These are phyloP conservation scores for Trypanosoma scelopori DNA, from an alignment of 208 protist species.

Conservation along the genomic window DNA sequence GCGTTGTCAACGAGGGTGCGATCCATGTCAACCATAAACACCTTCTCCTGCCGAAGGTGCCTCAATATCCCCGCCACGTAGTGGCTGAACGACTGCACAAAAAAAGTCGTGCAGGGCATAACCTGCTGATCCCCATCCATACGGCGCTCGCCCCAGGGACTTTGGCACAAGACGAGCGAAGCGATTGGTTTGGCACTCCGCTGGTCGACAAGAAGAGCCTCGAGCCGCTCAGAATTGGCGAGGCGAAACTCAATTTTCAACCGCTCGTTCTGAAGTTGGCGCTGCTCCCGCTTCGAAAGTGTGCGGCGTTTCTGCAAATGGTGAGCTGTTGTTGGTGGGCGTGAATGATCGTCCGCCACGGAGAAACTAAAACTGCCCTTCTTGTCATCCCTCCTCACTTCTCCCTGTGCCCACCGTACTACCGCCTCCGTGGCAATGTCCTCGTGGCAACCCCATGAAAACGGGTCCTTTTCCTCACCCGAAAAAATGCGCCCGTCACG, in stretches of 20 bases:
- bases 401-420: slow-evolving; percentile 59
- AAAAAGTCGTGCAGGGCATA: slow-evolving; percentile 41
- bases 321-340: neutral
- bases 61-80: slow-evolving; percentile 62
- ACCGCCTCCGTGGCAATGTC: slow-evolving; percentile 42
- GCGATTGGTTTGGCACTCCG: slow-evolving; percentile 53
- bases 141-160: neutral
- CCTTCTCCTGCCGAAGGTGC: slow-evolving; percentile 59
- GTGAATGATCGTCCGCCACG: neutral
- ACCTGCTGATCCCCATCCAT: slow-evolving; percentile 5
- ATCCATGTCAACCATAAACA: slow-evolving; percentile 81
- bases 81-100: slow-evolving; percentile 51
- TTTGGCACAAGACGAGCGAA: slow-evolving; percentile 38
- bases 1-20: slow-evolving; percentile 84
- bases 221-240: slow-evolving; percentile 48
- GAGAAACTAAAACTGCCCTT: neutral
- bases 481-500: slow-evolving; percentile 21
- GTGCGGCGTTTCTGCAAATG: slow-evolving; percentile 23
- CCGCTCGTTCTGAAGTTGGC: slow-evolving; percentile 57
- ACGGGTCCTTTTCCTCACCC: slow-evolving; percentile 22
- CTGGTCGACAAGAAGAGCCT: slow-evolving; percentile 65
- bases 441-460: slow-evolving; percentile 39
- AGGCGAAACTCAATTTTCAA: slow-evolving; percentile 72
- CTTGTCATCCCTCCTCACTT: slow-evolving; percentile 15
- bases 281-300: slow-evolving; percentile 34